Evolutionary conservation across 176 grass and related monocot genomes (phyloP).

Genomic region (Panicum miliaceum): DNA sequence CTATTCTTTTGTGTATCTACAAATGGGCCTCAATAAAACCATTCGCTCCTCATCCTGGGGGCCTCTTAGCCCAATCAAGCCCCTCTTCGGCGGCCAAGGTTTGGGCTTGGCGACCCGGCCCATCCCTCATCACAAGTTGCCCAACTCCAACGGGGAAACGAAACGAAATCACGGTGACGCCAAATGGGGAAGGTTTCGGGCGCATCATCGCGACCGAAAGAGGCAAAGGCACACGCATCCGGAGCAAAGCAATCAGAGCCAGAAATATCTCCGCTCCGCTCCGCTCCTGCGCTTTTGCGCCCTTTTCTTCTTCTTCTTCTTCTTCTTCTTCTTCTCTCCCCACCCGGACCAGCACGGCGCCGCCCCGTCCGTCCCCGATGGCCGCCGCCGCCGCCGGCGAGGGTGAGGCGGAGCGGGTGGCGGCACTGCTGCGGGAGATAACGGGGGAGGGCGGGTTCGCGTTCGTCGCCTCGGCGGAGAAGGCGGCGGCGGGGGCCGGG

Average conservation of each 20-base stretch:
- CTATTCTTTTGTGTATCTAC: too few species aligned
- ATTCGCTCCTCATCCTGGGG: neutral
- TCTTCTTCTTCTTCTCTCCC: neutral
- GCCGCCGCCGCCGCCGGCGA: slow-evolving; percentile 16
- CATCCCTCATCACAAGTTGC: neutral
- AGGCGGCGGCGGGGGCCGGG: slow-evolving; percentile 55
- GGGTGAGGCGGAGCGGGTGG: slow-evolving; percentile 45
- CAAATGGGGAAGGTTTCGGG: neutral
- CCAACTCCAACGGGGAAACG: neutral
- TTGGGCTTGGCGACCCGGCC: too few species aligned
- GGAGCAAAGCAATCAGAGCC: slow-evolving; percentile 2
- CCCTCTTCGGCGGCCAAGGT: too few species aligned
- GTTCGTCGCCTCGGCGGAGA: slow-evolving; percentile 77
- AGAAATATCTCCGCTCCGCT: slow-evolving; percentile 52
- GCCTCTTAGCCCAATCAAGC: too few species aligned
- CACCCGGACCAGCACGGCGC: neutral
- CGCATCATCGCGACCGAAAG: neutral
- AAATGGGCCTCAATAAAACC: too few species aligned
- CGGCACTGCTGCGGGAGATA: slow-evolving; percentile 61
- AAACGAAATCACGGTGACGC: neutral
- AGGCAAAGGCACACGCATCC: slow-evolving; percentile 11
- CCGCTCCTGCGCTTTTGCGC: slow-evolving; percentile 25
- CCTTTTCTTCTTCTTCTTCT: too few species aligned
- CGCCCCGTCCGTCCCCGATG: slow-evolving; percentile 1
- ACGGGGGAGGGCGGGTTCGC: slow-evolving; percentile 81